Evolutionary conservation across 441 rosid species (phyloP), one percentile per base, ranked within the genome.

Genomic region (Corymbia calophylla): DNA sequence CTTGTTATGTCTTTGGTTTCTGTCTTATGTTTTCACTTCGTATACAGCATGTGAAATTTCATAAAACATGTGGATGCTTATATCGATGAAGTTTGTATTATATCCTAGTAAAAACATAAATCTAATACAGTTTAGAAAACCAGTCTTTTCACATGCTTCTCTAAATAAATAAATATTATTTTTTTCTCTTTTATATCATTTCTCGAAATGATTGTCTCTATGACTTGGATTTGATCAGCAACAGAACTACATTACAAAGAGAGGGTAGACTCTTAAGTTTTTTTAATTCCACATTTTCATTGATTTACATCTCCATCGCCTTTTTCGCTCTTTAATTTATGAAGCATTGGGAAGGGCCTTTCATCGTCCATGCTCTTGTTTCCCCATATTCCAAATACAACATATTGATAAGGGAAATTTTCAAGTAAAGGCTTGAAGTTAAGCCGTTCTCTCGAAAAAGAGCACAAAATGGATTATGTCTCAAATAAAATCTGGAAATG

Each of bases 401-500:
- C 62, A 56, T 56, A 8, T 27, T 56, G 62, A 56, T 23, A 56
- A 4, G 62, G 13, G 2, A 56, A 56, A 56, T 21, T 27, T 21
- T 56, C 0, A 18, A 56, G 62, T 23, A 56, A 56, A 6, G 62
- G 29, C 62, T 56, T 56, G 29, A 56, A 56, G 13, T 56, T 23
- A 56, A 56, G 29, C 13, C 29, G 23, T 23, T 56, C 25, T 56
- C 62, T 56, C 1, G 25, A 56, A 56, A 56, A 23, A 9, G 62
- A 56, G 62, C 2, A 56, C 14, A 56, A 0, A 13, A 56, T 56
- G 29, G 5, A 56, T 12, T 56, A 23, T 56, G 4, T 56, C 25
- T 56, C 0, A 23, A 56, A 0, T 56, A 56, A 8, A 56, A 56
- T 13, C 25, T 7, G 5, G 0, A 60, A 5, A 3, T 60, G 4